phyloP scores from a whole-genome alignment of 78 protist genomes.

The Thecamonas trahens region DNA sequence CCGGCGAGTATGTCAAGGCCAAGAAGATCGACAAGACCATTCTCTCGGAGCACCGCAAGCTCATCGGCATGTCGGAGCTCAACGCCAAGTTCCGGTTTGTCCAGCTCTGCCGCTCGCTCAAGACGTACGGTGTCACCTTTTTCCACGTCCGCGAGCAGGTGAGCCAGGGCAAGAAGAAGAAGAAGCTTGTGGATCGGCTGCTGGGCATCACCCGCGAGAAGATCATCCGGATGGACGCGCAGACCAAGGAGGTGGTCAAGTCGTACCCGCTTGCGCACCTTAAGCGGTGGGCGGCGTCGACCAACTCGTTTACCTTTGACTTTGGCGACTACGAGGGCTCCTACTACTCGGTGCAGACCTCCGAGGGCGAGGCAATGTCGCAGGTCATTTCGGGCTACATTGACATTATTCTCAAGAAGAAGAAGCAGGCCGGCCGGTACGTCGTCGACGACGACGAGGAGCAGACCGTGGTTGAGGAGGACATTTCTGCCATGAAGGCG shows the following conservation, averaged over 20 bases:
- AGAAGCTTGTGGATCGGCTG: slow-evolving; percentile 25
- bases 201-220: slow-evolving; percentile 74
- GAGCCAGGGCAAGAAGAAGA: slow-evolving; percentile 11
- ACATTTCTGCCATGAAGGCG: not conserved
- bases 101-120: slow-evolving; percentile 66
- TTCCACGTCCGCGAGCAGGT: slow-evolving; percentile 53
- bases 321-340: slow-evolving; percentile 69
- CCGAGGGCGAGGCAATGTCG: slow-evolving; percentile 70
- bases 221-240: slow-evolving; percentile 55
- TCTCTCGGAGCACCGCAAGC: slow-evolving; percentile 58
- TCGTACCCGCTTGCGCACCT: slow-evolving; percentile 54
- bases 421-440: slow-evolving; percentile 11
- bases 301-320: slow-evolving; percentile 69
- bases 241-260: slow-evolving; percentile 54
- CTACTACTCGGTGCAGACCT: slow-evolving; percentile 56
- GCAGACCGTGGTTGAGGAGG: not conserved
- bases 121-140: slow-evolving; percentile 79
- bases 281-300: slow-evolving; percentile 80
- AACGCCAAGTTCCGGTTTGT: slow-evolving; percentile 69
- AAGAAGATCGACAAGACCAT: slow-evolving; percentile 53
- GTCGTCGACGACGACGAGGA: slow-evolving; percentile 4
- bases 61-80: slow-evolving; percentile 50
- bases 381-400: slow-evolving; percentile 71
- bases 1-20: slow-evolving; percentile 25
- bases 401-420: slow-evolving; percentile 72